These are phyloP conservation scores for Skeletonema potamos DNA, from an alignment of 108 stramenopile species.

Conservation along the genomic window DNA sequence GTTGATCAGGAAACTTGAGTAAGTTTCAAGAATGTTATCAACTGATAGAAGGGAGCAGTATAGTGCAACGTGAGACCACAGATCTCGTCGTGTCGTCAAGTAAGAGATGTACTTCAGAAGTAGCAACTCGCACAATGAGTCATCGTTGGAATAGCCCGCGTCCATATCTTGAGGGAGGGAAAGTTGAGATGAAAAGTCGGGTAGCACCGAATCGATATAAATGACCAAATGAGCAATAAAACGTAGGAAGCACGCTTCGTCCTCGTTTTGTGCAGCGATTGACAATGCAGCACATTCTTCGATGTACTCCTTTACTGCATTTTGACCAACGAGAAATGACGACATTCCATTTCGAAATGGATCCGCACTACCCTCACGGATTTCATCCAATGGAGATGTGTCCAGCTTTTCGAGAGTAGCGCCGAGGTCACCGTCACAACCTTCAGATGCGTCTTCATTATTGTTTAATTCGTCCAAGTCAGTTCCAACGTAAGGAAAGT, in stretches of 20 bases:
- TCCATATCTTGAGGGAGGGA: conserved; percentile 8
- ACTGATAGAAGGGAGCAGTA: conserved; percentile 70
- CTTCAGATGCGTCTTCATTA: not conserved
- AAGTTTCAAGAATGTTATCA: conserved; percentile 46
- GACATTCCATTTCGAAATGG: conserved; percentile 49
- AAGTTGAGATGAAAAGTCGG: conserved; percentile 31
- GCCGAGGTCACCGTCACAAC: conserved; percentile 30
- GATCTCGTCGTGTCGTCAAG: conserved; percentile 17
- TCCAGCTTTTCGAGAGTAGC: conserved; percentile 28
- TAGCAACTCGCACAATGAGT: conserved; percentile 23
- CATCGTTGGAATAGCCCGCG: not conserved
- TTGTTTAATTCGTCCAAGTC: conserved; percentile 6
- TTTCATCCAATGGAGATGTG: conserved; percentile 3
- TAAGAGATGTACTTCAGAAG: conserved; percentile 26
- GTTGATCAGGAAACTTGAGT: conserved; percentile 51
- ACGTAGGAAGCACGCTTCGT: conserved; percentile 30
- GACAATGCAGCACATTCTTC: conserved; percentile 32
- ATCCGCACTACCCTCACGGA: conserved; percentile 32
- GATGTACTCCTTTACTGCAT: conserved; percentile 42
- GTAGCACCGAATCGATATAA: conserved; percentile 35
- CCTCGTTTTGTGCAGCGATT: conserved; percentile 11
- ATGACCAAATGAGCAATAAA: conserved; percentile 42
- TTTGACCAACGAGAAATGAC: conserved; percentile 63
- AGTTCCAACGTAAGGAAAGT: conserved; percentile 37
- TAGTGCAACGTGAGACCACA: conserved; percentile 65